Evolutionary conservation across 495 filamentous ascomycete species (phyloP).

Genomic region (Lasiosphaeriaceae sp.): DNA sequence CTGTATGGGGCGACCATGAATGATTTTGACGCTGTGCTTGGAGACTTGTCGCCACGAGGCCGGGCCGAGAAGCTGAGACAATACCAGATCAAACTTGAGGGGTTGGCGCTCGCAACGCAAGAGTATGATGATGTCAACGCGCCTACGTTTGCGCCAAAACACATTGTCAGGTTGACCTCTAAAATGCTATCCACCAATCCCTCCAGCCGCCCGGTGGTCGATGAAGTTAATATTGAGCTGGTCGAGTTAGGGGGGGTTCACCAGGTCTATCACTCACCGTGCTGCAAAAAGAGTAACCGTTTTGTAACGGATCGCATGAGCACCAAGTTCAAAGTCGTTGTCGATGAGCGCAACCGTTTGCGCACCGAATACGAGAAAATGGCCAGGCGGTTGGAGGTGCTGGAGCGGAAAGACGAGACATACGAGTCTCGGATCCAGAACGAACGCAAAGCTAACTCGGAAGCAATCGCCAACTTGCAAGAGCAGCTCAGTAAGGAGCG

Average conservation of each 20-base stretch:
- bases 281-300: constrained; percentile 33
- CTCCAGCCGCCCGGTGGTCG: constrained; percentile 24
- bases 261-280: constrained; percentile 38
- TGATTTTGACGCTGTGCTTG: constrained; percentile 34
- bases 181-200: constrained; percentile 31
- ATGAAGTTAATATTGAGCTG: constrained; percentile 29
- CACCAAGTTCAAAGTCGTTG: constrained; percentile 14
- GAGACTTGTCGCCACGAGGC: constrained; percentile 19
- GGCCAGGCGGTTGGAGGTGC: constrained; percentile 23
- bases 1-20: constrained; percentile 25
- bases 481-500: constrained; percentile 27
- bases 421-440: constrained; percentile 29
- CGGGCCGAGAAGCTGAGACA: constrained; percentile 24
- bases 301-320: constrained; percentile 31
- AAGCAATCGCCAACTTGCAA: constrained; percentile 21
- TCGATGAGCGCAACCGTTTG: constrained; percentile 27
- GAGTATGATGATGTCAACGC: constrained; percentile 27
- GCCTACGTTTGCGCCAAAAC: constrained; percentile 30
- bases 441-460: constrained; percentile 18
- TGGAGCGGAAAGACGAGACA: constrained; percentile 32
- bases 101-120: constrained; percentile 25
- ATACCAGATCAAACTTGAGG: constrained; percentile 23
- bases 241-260: constrained; percentile 38
- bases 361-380: constrained; percentile 19
- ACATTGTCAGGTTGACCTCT: constrained; percentile 29